A percentile compares a stretch with the other conserved stretches of the same genome.
Evolutionary conservation across 2,329 filamentous ascomycete genomes (phyloP).

Genomic region (Aspergillus chevalieri): DNA sequence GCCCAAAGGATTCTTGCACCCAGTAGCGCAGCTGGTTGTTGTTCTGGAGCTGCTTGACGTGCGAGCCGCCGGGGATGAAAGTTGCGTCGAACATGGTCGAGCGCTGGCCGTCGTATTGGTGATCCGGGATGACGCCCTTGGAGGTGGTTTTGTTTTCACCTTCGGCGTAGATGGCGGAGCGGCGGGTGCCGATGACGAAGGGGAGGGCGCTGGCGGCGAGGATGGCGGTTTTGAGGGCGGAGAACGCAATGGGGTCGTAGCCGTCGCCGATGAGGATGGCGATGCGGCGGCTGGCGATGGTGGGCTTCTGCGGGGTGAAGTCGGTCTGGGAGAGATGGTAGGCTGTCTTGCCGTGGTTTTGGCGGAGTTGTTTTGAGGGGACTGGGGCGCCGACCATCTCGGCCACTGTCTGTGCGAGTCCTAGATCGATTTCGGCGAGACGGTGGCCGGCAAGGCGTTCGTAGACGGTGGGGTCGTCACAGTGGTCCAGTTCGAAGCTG

Average conservation of each 20-base stretch:
- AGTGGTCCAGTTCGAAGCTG: constrained; percentile 44
- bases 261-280: constrained; percentile 74
- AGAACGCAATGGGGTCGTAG: constrained; percentile 62
- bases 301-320: constrained; percentile 56
- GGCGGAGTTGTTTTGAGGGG: constrained; percentile 47
- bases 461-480: constrained; percentile 71
- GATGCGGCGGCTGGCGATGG: constrained; percentile 64
- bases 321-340: constrained; percentile 59
- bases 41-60: constrained; percentile 57
- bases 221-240: constrained; percentile 59
- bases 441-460: constrained; percentile 62
- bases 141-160: constrained; percentile 44
- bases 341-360: constrained; percentile 64
- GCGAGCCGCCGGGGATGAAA: constrained; percentile 66
- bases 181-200: constrained; percentile 63
- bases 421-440: constrained; percentile 64
- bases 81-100: constrained; percentile 73
- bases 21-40: constrained; percentile 70
- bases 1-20: constrained; percentile 73
- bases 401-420: constrained; percentile 62
- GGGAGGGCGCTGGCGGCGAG: constrained; percentile 59
- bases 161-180: constrained; percentile 59
- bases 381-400: constrained; percentile 62
- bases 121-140: constrained; percentile 65
- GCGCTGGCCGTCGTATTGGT: constrained; percentile 73